These are phyloP conservation scores for Periconia macrospinosa DNA, from an alignment of 2,329 filamentous ascomycete species.

Conservation along the genomic window DNA sequence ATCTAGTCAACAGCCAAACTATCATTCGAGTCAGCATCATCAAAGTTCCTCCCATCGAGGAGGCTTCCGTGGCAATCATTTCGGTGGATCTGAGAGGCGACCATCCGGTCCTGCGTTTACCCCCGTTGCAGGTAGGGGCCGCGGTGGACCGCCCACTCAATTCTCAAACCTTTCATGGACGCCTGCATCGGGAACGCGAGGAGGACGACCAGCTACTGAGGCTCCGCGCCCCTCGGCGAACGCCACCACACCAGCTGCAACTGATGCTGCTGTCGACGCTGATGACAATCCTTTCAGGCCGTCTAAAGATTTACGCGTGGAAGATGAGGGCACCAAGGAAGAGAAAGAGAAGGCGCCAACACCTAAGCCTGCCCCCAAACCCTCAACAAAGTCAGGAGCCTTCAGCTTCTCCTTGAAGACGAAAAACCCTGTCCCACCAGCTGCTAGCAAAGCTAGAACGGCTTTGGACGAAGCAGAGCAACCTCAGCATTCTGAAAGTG, in stretches of 20 bases:
- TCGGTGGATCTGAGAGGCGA: conserved; percentile 50
- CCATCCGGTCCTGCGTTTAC: conserved; percentile 44
- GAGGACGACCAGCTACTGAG: conserved; percentile 50
- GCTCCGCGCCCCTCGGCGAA: conserved; percentile 28
- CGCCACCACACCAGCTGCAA: conserved; percentile 15
- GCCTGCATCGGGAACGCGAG: conserved; percentile 57
- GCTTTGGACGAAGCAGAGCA: conserved; percentile 46
- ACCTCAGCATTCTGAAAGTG: conserved; percentile 38
- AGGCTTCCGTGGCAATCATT: conserved; percentile 63
- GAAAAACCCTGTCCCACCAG: conserved; percentile 59
- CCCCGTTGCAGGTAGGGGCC: conserved; percentile 51
- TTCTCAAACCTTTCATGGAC: conserved; percentile 75
- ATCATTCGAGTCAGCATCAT: conserved; percentile 54
- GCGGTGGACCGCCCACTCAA: conserved; percentile 52
- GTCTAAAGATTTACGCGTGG: conserved; percentile 66
- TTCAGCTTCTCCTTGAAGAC: conserved; percentile 95
- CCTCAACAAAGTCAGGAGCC: conserved; percentile 51
- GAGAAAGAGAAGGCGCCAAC: conserved; percentile 55
- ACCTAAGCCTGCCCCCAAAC: conserved; percentile 54
- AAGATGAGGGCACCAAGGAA: conserved; percentile 61
- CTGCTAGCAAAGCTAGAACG: conserved; percentile 54
- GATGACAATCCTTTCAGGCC: conserved; percentile 64
- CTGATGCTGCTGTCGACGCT: conserved; percentile 49
- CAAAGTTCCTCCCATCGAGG: conserved; percentile 51
- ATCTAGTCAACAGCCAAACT: conserved; percentile 51